These are phyloP conservation scores for Linnemannia schmuckeri DNA, from an alignment of 192 early-diverging fungal species.

Conservation along the genomic window DNA sequence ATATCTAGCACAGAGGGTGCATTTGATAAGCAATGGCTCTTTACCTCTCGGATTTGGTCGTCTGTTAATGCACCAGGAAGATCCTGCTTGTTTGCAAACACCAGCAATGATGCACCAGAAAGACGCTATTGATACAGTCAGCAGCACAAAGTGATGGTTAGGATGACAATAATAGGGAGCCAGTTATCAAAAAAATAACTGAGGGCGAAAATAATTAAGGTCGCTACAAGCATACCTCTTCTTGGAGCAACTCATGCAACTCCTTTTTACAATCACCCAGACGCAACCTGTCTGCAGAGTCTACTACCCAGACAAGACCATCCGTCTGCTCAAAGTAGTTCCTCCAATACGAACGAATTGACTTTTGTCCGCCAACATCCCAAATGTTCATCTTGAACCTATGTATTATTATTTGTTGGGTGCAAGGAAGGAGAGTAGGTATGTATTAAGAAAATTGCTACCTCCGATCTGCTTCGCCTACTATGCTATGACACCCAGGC, in stretches of 20 bases:
- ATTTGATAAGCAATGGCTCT: neutral
- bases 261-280: constrained; percentile 87
- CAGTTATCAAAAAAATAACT: neutral
- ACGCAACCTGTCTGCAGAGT: constrained; percentile 88
- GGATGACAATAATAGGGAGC: neutral
- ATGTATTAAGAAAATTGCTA: neutral
- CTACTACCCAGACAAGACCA: constrained; percentile 98
- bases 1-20: neutral
- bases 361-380: constrained; percentile 98
- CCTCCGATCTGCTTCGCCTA: neutral
- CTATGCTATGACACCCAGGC: too few relatives aligned
- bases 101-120: constrained; percentile 91
- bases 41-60: constrained; percentile 79
- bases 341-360: constrained; percentile 97
- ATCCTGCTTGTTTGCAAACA: constrained; percentile 99
- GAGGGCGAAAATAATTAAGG: neutral
- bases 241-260: constrained; percentile 81
- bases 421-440: neutral
- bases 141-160: neutral
- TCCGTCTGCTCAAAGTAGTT: constrained; percentile 99
- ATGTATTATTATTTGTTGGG: neutral
- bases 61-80: constrained; percentile 82
- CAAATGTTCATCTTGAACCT: constrained; percentile 92
- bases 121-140: constrained; percentile 67
- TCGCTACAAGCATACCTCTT: constrained; percentile 72